Percentiles rank a stretch among this genome's conserved stretches.
These are phyloP conservation scores for Calonectria pseudoreteaudii DNA, from an alignment of 2,329 filamentous ascomycete species.

Conservation along the genomic window DNA sequence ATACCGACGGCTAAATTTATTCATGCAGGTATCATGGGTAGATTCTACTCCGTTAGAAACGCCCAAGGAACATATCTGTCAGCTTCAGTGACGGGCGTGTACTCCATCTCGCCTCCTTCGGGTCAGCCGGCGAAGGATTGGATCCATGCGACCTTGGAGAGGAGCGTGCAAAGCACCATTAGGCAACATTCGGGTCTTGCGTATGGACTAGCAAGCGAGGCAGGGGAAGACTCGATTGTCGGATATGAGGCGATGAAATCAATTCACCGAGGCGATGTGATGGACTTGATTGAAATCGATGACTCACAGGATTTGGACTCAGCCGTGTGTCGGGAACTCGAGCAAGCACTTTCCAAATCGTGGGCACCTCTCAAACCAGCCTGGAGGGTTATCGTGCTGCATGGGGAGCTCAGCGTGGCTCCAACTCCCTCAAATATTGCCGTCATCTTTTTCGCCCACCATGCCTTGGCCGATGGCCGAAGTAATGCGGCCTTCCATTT, in stretches of 20 bases:
- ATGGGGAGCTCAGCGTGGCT: background rate
- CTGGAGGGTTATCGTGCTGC: conserved; percentile 19
- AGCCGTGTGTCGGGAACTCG: background rate
- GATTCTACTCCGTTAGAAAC: conserved; percentile 23
- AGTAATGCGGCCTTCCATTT: conserved; percentile 23
- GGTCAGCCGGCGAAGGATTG: background rate
- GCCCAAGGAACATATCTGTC: conserved; percentile 21
- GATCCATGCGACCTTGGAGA: background rate
- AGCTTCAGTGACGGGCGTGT: conserved; percentile 17
- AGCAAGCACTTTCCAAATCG: background rate
- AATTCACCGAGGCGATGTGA: conserved; percentile 5
- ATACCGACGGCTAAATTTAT: background rate
- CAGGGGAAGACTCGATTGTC: background rate
- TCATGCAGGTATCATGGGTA: conserved; percentile 14
- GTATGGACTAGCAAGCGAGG: background rate
- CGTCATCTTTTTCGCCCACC: conserved; percentile 23
- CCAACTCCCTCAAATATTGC: background rate
- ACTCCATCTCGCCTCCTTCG: background rate
- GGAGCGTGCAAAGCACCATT: conserved; percentile 19
- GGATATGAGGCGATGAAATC: background rate
- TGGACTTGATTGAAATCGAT: background rate
- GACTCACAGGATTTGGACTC: background rate
- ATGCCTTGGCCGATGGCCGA: conserved; percentile 28
- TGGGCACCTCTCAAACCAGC: conserved; percentile 20
- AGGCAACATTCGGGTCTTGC: background rate